Conservation (phyloP, 345 rosid species). For the Kernera saxatilis region DNA sequence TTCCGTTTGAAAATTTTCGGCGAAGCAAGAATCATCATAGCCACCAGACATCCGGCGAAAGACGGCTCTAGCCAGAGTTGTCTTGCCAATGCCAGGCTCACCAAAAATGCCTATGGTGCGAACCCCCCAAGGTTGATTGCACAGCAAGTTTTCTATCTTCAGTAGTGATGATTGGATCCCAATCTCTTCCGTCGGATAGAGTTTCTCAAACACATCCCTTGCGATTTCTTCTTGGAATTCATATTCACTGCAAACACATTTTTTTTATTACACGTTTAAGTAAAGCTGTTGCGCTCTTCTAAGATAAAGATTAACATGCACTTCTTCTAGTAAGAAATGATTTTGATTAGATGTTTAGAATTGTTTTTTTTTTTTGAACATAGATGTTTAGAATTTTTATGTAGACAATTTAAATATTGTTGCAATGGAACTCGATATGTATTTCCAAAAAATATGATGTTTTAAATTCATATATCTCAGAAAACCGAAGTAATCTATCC, state of each 20-base stretch:
- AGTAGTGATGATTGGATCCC: neutral
- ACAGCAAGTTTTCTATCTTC: neutral
- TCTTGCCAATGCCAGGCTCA: neutral
- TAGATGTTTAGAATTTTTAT: neutral
- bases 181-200: slow-evolving; percentile 3
- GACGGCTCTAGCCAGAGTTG: neutral
- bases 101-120: neutral
- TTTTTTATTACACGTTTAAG: neutral
- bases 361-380: too few relatives aligned
- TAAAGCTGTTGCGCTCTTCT: too few relatives aligned
- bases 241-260: neutral
- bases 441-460: neutral
- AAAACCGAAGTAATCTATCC: too few relatives aligned
- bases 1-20: neutral
- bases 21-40: neutral
- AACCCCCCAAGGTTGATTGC: slow-evolving; percentile 6
- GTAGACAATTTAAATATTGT: too few relatives aligned
- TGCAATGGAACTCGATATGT: neutral
- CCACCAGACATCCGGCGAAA: neutral
- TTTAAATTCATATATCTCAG: too few relatives aligned
- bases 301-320: too few relatives aligned
- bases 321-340: neutral
- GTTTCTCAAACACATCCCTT: neutral
- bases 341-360: neutral
- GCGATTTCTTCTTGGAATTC: neutral